phyloP scores from a whole-genome alignment of 768 basidiomycete species.

The Tephrocybe sp. region DNA sequence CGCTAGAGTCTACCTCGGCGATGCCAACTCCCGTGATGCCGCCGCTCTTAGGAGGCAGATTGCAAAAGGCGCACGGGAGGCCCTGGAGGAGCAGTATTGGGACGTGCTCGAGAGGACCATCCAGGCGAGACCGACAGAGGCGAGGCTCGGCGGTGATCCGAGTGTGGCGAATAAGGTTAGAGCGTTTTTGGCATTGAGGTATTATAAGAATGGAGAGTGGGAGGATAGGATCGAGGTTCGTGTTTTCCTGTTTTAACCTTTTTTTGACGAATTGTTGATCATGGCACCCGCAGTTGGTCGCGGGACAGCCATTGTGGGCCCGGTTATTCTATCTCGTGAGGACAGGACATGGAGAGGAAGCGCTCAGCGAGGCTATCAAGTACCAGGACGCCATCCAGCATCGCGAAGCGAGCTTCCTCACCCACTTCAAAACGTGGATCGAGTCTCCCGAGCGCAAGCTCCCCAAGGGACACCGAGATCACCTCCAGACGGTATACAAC shows the following conservation, averaged over 20 bases:
- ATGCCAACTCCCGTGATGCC: slow-evolving; percentile 64
- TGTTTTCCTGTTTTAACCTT: not conserved
- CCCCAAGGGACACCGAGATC: slow-evolving; percentile 74
- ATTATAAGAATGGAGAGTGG: slow-evolving; percentile 83
- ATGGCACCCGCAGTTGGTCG: slow-evolving; percentile 59
- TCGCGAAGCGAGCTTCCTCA: slow-evolving; percentile 81
- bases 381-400: slow-evolving; percentile 72
- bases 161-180: slow-evolving; percentile 87
- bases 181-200: slow-evolving; percentile 80
- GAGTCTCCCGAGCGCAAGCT: slow-evolving; percentile 80
- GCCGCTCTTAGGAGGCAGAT: slow-evolving; percentile 68
- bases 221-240: slow-evolving; percentile 84
- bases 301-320: slow-evolving; percentile 91
- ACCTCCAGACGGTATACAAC: slow-evolving; percentile 78
- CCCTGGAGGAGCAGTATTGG: slow-evolving; percentile 89
- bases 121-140: slow-evolving; percentile 79
- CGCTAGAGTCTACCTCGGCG: slow-evolving; percentile 75
- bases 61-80: slow-evolving; percentile 73
- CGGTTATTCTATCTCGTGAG: slow-evolving; percentile 91
- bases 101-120: slow-evolving; percentile 81
- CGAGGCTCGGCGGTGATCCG: slow-evolving; percentile 88
- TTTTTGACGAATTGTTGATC: not conserved
- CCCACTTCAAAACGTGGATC: slow-evolving; percentile 81
- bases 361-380: slow-evolving; percentile 70
- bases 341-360: slow-evolving; percentile 80